Evolutionary conservation across 306 rosid species (phyloP).

Genomic region (Cicer pinnatifidum): DNA sequence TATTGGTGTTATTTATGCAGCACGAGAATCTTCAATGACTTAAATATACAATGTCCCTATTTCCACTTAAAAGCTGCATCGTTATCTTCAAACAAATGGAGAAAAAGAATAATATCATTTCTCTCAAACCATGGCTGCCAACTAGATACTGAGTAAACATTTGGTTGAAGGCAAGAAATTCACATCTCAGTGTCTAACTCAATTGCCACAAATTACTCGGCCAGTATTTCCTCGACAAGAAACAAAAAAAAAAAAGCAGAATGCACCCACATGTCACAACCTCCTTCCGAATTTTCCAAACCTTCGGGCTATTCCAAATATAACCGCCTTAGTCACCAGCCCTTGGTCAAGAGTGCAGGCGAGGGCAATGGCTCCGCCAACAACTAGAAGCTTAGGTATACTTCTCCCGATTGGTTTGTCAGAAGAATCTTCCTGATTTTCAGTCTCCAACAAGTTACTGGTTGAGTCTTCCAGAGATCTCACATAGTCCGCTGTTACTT

Average conservation of each 20-base stretch:
- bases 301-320: constrained; percentile 90
- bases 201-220: constrained; percentile 34
- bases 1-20: constrained; percentile 49
- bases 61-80: constrained; percentile 49
- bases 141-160: constrained; percentile 43
- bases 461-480: constrained; percentile 59
- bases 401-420: constrained; percentile 64
- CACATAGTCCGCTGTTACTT: constrained; percentile 65
- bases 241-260: constrained; percentile 41
- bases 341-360: constrained; percentile 92
- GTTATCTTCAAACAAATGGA: constrained; percentile 48
- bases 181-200: constrained; percentile 42
- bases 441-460: constrained; percentile 47
- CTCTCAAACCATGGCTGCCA: constrained; percentile 43
- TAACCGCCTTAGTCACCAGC: constrained; percentile 81
- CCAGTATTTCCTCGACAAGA: constrained; percentile 45
- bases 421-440: constrained; percentile 50
- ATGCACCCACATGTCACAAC: constrained; percentile 60
- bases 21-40: constrained; percentile 43
- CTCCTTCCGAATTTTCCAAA: constrained; percentile 80
- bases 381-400: constrained; percentile 71
- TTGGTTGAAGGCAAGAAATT: constrained; percentile 31
- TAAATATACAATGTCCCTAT: constrained; percentile 46
- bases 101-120: constrained; percentile 49
- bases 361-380: constrained; percentile 82